A percentile compares a stretch with the other conserved stretches of the same genome.
Conservation (phyloP, 2,329 filamentous ascomycete genomes). For the Curvularia eragrostidis region DNA sequence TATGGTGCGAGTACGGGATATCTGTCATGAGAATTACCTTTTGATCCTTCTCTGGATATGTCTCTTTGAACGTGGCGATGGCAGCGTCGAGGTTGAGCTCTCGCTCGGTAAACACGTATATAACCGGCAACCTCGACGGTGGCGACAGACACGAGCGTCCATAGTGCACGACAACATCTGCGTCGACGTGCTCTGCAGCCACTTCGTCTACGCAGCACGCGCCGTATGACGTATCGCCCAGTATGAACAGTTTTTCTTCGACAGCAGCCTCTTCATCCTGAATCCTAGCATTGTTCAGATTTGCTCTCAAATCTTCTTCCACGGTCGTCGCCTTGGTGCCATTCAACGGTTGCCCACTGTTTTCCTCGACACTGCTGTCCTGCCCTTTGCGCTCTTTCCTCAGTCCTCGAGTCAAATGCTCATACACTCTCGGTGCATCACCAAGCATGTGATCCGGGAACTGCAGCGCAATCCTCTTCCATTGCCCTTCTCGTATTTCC, state of each 20-base stretch:
- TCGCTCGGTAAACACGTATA: constrained; percentile 86
- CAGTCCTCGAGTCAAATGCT: constrained; percentile 65
- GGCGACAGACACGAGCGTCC: constrained; percentile 91
- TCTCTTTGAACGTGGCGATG: constrained; percentile 67
- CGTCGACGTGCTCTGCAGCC: constrained; percentile 89
- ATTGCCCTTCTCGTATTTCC: constrained; percentile 75
- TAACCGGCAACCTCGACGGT: constrained; percentile 82
- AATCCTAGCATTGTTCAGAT: constrained; percentile 24
- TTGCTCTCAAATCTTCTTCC: constrained; percentile 26
- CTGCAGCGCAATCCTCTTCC: constrained; percentile 84
- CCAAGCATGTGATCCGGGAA: constrained; percentile 93
- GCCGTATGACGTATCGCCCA: constrained; percentile 96
- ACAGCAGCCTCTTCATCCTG: constrained; percentile 13
- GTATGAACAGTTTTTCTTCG: constrained; percentile 71
- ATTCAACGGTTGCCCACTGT: constrained; percentile 7
- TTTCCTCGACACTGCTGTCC: constrained; percentile 9
- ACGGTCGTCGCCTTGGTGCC: constrained; percentile 5
- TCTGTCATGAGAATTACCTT: constrained; percentile 87
- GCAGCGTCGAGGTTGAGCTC: constrained; percentile 68
- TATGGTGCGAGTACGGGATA: constrained; percentile 81
- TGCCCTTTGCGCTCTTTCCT: constrained; percentile 33
- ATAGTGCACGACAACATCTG: constrained; percentile 93
- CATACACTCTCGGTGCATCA: constrained; percentile 82
- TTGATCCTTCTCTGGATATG: constrained; percentile 68
- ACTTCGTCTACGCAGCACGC: constrained; percentile 97